Evolutionary conservation across 169 alveolate species (phyloP), one percentile per base, ranked within the genome.

Genomic region (Besnoitia besnoiti): DNA sequence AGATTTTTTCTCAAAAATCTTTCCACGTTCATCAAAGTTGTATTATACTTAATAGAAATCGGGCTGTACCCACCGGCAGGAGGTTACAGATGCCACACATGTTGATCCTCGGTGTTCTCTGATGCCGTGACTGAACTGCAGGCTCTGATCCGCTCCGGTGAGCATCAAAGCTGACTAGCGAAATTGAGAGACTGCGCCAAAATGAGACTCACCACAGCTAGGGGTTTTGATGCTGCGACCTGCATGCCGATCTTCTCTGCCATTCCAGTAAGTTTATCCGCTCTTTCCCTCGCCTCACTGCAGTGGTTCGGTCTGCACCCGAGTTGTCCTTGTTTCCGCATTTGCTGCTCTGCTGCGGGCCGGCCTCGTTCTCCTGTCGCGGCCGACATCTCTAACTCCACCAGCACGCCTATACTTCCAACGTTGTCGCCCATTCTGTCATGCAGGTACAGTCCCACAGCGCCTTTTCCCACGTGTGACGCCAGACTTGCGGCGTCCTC

Each of bases 201-300:
- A n/a, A n/a, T n/a, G n/a, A n/a, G 21, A 42, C 87, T 44, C 30
- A 77, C 87, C 47, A 77, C 87, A 40, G 87, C 87, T 27, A 77
- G 61, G 5, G 87, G 87, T 24, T 42, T 77, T 37, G 42, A 51
- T 27, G 87, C 87, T 30, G 87, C 87, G 19, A 40, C 55, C 55
- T 77, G 87, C 87, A 77, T 77, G 47, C 50, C 49, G 0, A 77
- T 39, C 33, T 42, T 77, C 87, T 77, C 87, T 21, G 87, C 87
- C 59, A 77, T 2, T 1, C 24, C 67, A 55, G 67, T 16, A 55
- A 55, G 67, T 5, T n/a, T 21, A 21, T 55, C 67, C 12, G 67
- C 67, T 55, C 67, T 55, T 3, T n/a, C 67, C 67, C 24, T 5
- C 27, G 30, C 24, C 67, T 19, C 5, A 21, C 27, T 3, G 67